These are phyloP conservation scores for Triticum aestivum DNA, from an alignment of 176 grass and related monocot genomes.

Conservation along the genomic window IWGSC_CS_RefSeq_v2.1 NC_057810.1:490060643-490061142, in stretches of 20 bases:
- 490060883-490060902: constrained; percentile 2
- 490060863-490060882: constrained; percentile 6
- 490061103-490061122: no score
- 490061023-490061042: no score
- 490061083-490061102: no score
- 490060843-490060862: constrained; percentile 9
- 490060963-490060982: neutral
- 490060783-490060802: constrained; percentile 11
- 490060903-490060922: neutral
- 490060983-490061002: neutral
- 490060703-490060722: neutral
- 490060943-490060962: neutral
- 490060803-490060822: constrained; percentile 17
- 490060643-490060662: neutral
- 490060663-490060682: neutral
- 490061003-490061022: no score
- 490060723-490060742: neutral
- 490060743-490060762: neutral
- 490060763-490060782: neutral
- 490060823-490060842: constrained; percentile 13
- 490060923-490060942: neutral
- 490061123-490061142: no score
- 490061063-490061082: no score
- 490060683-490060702: neutral
- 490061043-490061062: no score